A percentile compares a stretch with the other conserved stretches of the same genome.
phyloP scores from a whole-genome alignment of 257 asterid species.

The Jacaranda copaia region DNA sequence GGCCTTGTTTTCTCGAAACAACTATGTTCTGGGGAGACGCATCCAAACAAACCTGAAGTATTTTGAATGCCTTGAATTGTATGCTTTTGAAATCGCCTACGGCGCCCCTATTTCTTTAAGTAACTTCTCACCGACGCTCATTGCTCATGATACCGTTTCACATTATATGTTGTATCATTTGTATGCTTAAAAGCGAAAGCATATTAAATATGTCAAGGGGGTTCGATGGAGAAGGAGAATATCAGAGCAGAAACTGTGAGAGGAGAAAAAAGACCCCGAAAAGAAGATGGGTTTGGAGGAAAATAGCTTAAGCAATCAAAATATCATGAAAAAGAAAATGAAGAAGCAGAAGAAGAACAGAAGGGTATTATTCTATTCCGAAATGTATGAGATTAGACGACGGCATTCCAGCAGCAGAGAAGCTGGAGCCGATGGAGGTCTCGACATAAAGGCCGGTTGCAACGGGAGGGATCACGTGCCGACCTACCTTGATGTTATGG shows the following conservation, averaged over 20 bases:
- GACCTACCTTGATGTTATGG: slow-evolving; percentile 77
- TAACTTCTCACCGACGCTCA: slow-evolving; percentile 15
- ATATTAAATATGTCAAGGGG: background rate
- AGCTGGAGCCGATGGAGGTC: slow-evolving; percentile 51
- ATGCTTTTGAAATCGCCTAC: slow-evolving; percentile 17
- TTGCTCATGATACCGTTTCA: too few relatives aligned
- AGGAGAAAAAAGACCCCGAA: slow-evolving; percentile 18
- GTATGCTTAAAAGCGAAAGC: background rate
- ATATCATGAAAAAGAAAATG: slow-evolving; percentile 11
- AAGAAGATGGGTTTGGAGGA: slow-evolving; percentile 31
- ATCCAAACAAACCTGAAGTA: too few relatives aligned
- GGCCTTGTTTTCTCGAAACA: too few relatives aligned
- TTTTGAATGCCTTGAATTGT: slow-evolving; percentile 31
- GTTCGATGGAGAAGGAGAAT: slow-evolving; percentile 38
- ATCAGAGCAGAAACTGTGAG: slow-evolving; percentile 28
- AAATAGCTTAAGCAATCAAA: slow-evolving; percentile 14
- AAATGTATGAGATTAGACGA: slow-evolving; percentile 59
- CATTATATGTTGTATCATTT: background rate
- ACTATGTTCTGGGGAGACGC: too few relatives aligned
- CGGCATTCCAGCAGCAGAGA: slow-evolving; percentile 54
- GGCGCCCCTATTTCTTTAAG: slow-evolving; percentile 28
- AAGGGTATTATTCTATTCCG: slow-evolving; percentile 39
- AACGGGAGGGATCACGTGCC: slow-evolving; percentile 44
- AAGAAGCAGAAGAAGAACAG: slow-evolving; percentile 45
- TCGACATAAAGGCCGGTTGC: slow-evolving; percentile 52